A percentile compares a stretch with the other conserved stretches of the same genome.
phyloP scores from a whole-genome alignment of 2,329 filamentous ascomycete species.

The Penicillium sp. region DNA sequence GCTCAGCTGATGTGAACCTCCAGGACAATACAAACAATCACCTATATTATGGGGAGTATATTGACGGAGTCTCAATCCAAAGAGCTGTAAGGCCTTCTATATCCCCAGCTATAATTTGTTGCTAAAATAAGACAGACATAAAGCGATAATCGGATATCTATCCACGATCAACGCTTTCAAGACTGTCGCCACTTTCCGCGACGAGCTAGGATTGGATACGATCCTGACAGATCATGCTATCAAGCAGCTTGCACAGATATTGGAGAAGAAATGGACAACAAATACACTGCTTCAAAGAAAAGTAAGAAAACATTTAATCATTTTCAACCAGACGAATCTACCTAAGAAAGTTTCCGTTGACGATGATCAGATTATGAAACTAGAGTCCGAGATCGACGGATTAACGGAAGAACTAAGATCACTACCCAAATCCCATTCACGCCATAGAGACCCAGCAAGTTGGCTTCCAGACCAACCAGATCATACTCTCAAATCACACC shows the following conservation, averaged over 20 bases:
- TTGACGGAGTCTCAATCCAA: not conserved
- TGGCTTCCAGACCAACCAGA: constrained; percentile 49
- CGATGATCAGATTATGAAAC: not conserved
- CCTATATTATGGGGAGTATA: not conserved
- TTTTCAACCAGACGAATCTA: not conserved
- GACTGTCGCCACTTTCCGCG: not conserved
- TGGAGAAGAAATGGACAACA: constrained; percentile 3
- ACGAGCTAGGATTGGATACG: not conserved
- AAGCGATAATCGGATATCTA: constrained; percentile 5
- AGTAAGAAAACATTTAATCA: not conserved
- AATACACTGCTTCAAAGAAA: not conserved
- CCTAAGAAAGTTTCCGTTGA: not conserved
- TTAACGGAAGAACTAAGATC: not conserved
- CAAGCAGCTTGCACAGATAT: not conserved
- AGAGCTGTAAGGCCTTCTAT: not conserved
- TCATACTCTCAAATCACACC: constrained; percentile 79
- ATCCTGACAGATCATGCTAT: not conserved
- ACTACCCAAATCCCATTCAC: not conserved
- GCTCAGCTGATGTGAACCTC: not conserved
- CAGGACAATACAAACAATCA: not conserved
- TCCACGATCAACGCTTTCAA: not conserved
- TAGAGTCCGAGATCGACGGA: not conserved
- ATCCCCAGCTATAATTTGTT: not conserved
- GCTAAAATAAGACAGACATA: not conserved
- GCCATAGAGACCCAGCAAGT: constrained; percentile 10